phyloP scores from a whole-genome alignment of 768 basidiomycete genomes.

The Serendipita sp. region DNA sequence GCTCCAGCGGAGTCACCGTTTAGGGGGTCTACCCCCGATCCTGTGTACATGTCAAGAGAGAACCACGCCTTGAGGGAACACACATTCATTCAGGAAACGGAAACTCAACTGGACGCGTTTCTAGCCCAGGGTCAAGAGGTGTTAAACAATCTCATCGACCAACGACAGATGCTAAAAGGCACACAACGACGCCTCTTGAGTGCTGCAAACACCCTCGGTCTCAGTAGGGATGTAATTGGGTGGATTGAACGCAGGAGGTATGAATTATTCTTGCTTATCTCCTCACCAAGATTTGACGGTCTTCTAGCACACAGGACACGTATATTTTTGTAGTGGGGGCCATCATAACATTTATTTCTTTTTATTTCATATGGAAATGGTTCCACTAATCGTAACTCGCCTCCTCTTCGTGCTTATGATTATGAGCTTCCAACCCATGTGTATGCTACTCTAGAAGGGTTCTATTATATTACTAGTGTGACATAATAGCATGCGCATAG shows the following conservation, averaged over 20 bases:
- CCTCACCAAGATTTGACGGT: not conserved
- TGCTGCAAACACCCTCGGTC: conserved; percentile 84
- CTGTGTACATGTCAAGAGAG: conserved; percentile 40
- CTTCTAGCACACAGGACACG: conserved; percentile 73
- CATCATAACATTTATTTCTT: conserved; percentile 78
- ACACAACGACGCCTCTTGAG: conserved; percentile 73
- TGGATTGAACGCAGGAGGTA: conserved; percentile 95
- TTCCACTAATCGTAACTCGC: conserved; percentile 31
- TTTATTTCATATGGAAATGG: conserved; percentile 85
- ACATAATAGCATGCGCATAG: not conserved
- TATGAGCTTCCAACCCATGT: not conserved
- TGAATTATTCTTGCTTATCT: conserved; percentile 15
- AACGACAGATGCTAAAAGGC: conserved; percentile 87
- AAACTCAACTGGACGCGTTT: conserved; percentile 72
- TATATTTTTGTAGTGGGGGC: conserved; percentile 83
- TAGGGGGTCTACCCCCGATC: conserved; percentile 31
- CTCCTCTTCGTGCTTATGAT: conserved; percentile 3
- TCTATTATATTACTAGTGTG: not conserved
- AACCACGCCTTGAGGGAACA: conserved; percentile 76
- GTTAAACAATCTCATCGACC: conserved; percentile 80
- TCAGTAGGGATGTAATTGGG: conserved; percentile 86
- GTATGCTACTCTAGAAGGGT: not conserved
- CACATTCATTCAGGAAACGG: conserved; percentile 70
- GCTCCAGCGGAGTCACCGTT: conserved; percentile 69
- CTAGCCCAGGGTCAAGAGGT: conserved; percentile 84